Base-by-base conservation (phyloP, 176 grass and related monocot species). In the Carex myosuroides region DNA sequence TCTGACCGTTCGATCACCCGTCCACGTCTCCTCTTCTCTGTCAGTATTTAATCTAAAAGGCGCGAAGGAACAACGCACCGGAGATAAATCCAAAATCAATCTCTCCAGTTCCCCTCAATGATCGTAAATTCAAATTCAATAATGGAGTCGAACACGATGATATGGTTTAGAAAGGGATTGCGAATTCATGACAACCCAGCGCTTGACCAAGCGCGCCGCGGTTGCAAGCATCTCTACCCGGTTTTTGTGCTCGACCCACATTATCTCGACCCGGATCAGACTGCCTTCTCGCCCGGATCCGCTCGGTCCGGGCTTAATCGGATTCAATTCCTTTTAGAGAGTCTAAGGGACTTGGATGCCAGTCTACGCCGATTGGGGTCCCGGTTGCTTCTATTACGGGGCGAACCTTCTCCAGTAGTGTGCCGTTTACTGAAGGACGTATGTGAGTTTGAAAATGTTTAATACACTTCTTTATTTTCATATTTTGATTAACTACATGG, bases 141-240 rank as follows among this genome's bases (percentile, higher is more conserved):
- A 10, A 81, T 81, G 85, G 85, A 72, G 30, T 44, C 85, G 57
- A 89, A 87, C 85, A 89, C 92, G 37, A 81, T 98, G 92, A 85
- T 98, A 32, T 98, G 95, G 95, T 95, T 98, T 73, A 80, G 95
- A 60, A 95, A 95, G 86, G 95, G 92, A 7, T 84, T 98, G 18
- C 90, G 92, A 17, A 85, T 98, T 57, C 92, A 98, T 85, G 95
- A 98, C 88, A 98, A 98, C 82, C 95, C 95, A 14, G 92, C 91
- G 24, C 91, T 95, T 11, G 91, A 98, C 32, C 83, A 67, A 9
- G 92, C 91, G 37, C 85, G 86, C 30, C 67, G 90, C 20, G 84
- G 80, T 5, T 60, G 85, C 53, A 79, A 39, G 11, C 83, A 87
- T 81, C 88, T 98, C 29, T 98, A 91, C 85, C 95, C 92, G 13